phyloP scores from a whole-genome alignment of 192 early-diverging fungal species.

The Entophlyctis helioformis region DNA sequence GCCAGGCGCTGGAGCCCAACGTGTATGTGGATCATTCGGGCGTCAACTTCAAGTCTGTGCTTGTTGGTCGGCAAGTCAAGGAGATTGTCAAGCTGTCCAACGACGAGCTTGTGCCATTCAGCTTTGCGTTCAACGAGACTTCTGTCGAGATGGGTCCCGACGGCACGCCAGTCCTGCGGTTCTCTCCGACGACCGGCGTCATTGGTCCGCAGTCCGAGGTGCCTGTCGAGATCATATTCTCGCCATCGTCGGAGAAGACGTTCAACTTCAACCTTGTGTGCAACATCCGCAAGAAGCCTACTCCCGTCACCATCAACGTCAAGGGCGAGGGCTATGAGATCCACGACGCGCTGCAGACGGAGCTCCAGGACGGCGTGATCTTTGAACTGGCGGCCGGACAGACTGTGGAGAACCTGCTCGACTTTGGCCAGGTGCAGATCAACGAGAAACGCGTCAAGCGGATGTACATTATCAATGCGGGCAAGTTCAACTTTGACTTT shows the following conservation, averaged over 20 bases:
- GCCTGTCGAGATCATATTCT: constrained; percentile 37
- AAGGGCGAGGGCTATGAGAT: constrained; percentile 53
- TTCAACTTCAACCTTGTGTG: constrained; percentile 49
- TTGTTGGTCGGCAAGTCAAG: constrained; percentile 41
- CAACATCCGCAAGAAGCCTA: constrained; percentile 42
- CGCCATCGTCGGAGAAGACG: constrained; percentile 38
- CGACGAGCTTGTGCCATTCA: constrained; percentile 37
- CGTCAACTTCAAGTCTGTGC: constrained; percentile 46
- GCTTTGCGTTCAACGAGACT: constrained; percentile 39
- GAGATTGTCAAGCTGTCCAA: constrained; percentile 42
- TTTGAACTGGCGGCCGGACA: constrained; percentile 17
- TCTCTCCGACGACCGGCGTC: constrained; percentile 28
- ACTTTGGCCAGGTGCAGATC: constrained; percentile 46
- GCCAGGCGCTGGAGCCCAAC: constrained; percentile 42
- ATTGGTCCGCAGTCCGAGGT: constrained; percentile 30
- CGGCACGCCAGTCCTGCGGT: constrained; percentile 27
- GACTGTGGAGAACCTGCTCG: constrained; percentile 27
- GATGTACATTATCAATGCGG: constrained; percentile 39
- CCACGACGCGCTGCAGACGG: constrained; percentile 35
- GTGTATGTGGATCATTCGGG: constrained; percentile 35
- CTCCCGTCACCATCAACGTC: constrained; percentile 43
- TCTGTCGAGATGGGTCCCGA: constrained; percentile 24
- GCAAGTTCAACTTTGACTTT: constrained; percentile 47
- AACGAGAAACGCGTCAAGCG: constrained; percentile 39
- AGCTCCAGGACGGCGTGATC: constrained; percentile 32